Evolutionary conservation across 2,329 filamentous ascomycete genomes (phyloP), one percentile per base, ranked within the genome.

Genomic region (Lasiodiplodia hormozganensis): DNA sequence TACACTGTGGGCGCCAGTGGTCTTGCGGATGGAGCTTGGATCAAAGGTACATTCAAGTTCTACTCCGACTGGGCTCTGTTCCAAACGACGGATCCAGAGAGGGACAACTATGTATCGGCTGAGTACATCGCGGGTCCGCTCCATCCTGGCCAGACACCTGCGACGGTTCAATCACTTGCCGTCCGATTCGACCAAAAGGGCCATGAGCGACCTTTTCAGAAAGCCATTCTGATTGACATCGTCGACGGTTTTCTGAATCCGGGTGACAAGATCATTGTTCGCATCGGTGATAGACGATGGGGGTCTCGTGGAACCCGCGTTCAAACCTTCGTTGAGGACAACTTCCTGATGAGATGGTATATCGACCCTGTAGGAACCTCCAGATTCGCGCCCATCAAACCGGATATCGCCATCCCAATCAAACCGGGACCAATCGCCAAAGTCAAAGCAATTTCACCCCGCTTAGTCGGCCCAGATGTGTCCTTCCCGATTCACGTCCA

Each of bases 41-140:
- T 80, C 62, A 80, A 80, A 65, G 78, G 78, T 1, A 80, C 78
- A 0, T 80, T 80, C 73, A 79, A 80, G 54, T 80, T 80, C 49
- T 80, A 80, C 70, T 79, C 77, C 12, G 77, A 79, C 69, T 79
- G 77, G 78, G 76, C 76, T 2, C 69, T 79, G 1, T 79, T 78
- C 58, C 77, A 79, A 65, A 79, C 77, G 2, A 76, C 78, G 0
- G 72, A 78, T 62, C 72, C 70, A 4, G 70, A 0, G 18, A 54
- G 7, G 12, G 62, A 66, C 7, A 66, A 56, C 62, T 66, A 79
- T 65, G 73, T 79, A 7, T 77, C 76, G 14, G 76, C 77, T 1
- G 76, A 79, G 68, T 79, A 80, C n/a, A 16, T 66, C 3, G 68
- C 77, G 0, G 72, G 71, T 1, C 52, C 70, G 4, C 68, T 79